A percentile compares a stretch with the other conserved stretches of the same genome.
These are phyloP conservation scores for Kuraishia ogatae DNA, from an alignment of 805 yeast species.

Conservation along the genomic window DNA sequence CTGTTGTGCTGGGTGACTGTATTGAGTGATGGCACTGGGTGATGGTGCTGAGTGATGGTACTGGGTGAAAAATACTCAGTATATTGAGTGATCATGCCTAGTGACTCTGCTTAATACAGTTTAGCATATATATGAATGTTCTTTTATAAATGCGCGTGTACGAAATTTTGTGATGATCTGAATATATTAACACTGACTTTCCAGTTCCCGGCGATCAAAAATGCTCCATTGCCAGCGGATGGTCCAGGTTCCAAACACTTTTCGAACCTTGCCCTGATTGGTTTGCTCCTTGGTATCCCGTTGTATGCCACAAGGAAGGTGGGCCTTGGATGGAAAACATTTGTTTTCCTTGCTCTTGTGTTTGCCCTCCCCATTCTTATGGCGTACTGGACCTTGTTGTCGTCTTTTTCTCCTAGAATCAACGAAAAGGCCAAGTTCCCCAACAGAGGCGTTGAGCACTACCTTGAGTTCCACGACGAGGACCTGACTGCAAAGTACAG, in stretches of 20 bases:
- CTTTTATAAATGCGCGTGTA: too few relatives aligned
- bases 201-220: conserved; percentile 62
- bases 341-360: conserved; percentile 47
- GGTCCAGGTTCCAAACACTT: conserved; percentile 81
- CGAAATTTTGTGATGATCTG: too few relatives aligned
- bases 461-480: conserved; percentile 73
- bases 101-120: too few relatives aligned
- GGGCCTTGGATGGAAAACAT: conserved; percentile 64
- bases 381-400: conserved; percentile 75
- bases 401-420: conserved; percentile 73
- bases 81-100: too few relatives aligned
- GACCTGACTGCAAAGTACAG: conserved; percentile 58
- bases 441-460: conserved; percentile 66
- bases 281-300: conserved; percentile 50
- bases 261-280: conserved; percentile 46
- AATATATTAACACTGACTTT: neutral
- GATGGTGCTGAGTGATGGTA: too few relatives aligned
- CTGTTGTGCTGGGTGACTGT: too few relatives aligned
- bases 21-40: too few relatives aligned
- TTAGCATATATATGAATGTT: too few relatives aligned
- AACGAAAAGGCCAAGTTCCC: conserved; percentile 74
- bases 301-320: conserved; percentile 51
- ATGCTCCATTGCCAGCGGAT: conserved; percentile 86
- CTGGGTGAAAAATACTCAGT: too few relatives aligned
- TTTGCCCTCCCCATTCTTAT: conserved; percentile 62